phyloP scores from a whole-genome alignment of 768 basidiomycete species.

The Leccinum arenicola region DNA sequence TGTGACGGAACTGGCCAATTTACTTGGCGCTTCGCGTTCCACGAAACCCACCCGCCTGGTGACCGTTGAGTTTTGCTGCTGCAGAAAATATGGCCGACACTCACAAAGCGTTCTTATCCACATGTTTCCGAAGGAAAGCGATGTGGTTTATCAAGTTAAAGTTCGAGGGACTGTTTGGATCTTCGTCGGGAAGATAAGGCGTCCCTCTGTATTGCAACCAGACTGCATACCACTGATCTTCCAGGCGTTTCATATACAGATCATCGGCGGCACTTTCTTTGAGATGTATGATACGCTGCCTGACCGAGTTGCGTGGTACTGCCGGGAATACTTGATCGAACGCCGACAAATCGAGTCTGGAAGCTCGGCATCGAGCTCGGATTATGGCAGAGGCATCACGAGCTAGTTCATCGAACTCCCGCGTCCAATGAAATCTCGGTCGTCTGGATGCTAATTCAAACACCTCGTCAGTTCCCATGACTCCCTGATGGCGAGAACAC shows the following conservation, averaged over 20 bases:
- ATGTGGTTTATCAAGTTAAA: conserved; percentile 84
- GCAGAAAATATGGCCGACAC: conserved; percentile 29
- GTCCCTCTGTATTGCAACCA: conserved; percentile 75
- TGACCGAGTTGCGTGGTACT: conserved; percentile 68
- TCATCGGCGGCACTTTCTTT: conserved; percentile 63
- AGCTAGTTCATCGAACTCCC: conserved; percentile 85
- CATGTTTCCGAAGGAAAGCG: conserved; percentile 71
- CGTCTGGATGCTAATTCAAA: conserved; percentile 37
- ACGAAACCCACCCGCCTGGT: conserved; percentile 62
- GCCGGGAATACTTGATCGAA: conserved; percentile 79
- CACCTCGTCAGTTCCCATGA: conserved; percentile 2
- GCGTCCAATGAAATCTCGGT: conserved; percentile 78
- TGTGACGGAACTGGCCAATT: conserved; percentile 44
- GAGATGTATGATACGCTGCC: conserved; percentile 62
- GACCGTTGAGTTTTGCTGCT: conserved; percentile 13
- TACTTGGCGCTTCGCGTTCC: conserved; percentile 37
- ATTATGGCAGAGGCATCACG: conserved; percentile 84
- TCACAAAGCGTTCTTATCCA: conserved; percentile 87
- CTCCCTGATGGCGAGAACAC: background rate
- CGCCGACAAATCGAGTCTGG: conserved; percentile 67
- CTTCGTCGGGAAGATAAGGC: conserved; percentile 63
- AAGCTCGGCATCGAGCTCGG: conserved; percentile 66
- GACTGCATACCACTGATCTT: conserved; percentile 77
- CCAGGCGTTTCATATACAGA: conserved; percentile 73
- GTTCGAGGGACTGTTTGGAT: conserved; percentile 61